Evolutionary conservation across 2,329 filamentous ascomycete species (phyloP), one percentile per base, ranked within the genome.

Genomic region (Neopestalotiopsis clavispora): DNA sequence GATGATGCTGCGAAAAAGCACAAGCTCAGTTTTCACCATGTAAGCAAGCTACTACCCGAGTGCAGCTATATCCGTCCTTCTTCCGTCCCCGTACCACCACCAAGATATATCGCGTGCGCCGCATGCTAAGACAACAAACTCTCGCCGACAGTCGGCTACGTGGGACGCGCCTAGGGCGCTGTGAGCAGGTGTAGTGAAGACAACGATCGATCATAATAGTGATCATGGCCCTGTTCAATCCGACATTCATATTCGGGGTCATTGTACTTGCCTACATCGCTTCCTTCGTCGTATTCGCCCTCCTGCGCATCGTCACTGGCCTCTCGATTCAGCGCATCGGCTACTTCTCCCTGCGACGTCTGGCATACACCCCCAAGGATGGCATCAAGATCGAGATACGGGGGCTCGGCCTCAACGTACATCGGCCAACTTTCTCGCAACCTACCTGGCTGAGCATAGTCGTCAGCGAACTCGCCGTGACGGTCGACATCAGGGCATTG

Each of bases 401-500:
- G 65, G 94, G 95, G 65, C 86, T 99, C 66, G 94, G 96, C 59
- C 86, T 99, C 75, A 92, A 93, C 68, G 82, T 98, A 71, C 96
- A 99, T 81, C 91, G 95, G 4, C 96, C 96, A 13, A 98, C 96
- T 5, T 98, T 99, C 81, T 94, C 95, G 61, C 94, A 98, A 79
- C 96, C 96, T 59, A 98, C 97, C 71, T 98, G 95, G 94, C 84
- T 97, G 75, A 98, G 95, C 79, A 86, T 99, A 65, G 93, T 96
- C 9, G 82, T 99, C 69, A 93, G 90, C 75, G 96, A 98, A 78
- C 84, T 98, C 64, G 92, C 91, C 64, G 86, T 99, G 65, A 97
- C 94, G 0, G 80, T 98, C 58, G 94, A 99, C 77, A 84, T 94
- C 60, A 87, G 88, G 70, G 87, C 89, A 62, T 80, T 96, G 57